phyloP scores from a whole-genome alignment of 768 basidiomycete species.

The Mycena rebaudengoi region DNA sequence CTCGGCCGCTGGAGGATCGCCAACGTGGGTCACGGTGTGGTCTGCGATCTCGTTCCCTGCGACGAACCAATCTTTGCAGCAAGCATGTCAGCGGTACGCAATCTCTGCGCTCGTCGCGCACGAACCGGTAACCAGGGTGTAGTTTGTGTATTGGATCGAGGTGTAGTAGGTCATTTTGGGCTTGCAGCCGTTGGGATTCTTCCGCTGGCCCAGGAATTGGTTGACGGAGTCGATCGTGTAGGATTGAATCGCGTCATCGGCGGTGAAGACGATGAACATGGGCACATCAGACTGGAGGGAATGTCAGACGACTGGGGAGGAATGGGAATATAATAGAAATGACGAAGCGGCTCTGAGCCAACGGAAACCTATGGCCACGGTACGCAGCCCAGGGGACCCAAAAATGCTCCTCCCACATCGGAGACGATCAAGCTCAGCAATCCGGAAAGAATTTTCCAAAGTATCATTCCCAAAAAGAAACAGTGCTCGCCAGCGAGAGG shows the following conservation, averaged over 20 bases:
- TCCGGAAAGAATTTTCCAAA: too few species aligned
- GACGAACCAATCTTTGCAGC: constrained; percentile 77
- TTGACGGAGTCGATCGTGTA: constrained; percentile 80
- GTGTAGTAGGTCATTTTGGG: constrained; percentile 81
- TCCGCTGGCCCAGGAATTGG: constrained; percentile 75
- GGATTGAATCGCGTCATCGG: constrained; percentile 79
- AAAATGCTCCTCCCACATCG: background rate
- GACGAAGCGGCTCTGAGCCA: background rate
- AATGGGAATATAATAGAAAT: background rate
- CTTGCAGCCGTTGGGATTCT: constrained; percentile 78
- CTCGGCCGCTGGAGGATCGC: constrained; percentile 66
- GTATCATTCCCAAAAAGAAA: too few species aligned
- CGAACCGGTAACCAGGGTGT: constrained; percentile 69
- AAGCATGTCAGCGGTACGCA: background rate
- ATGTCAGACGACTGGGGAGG: background rate
- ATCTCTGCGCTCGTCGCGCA: constrained; percentile 10
- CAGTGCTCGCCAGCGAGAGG: too few species aligned
- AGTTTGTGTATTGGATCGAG: constrained; percentile 77
- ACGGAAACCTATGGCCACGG: background rate
- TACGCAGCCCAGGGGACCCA: background rate
- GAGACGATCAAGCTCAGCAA: background rate
- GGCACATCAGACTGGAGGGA: background rate
- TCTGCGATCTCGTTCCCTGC: constrained; percentile 88
- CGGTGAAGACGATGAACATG: constrained; percentile 61
- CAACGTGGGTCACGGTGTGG: constrained; percentile 87